These are phyloP conservation scores for Candida quercuum DNA, from an alignment of 805 yeast species.

Conservation along the genomic window DNA sequence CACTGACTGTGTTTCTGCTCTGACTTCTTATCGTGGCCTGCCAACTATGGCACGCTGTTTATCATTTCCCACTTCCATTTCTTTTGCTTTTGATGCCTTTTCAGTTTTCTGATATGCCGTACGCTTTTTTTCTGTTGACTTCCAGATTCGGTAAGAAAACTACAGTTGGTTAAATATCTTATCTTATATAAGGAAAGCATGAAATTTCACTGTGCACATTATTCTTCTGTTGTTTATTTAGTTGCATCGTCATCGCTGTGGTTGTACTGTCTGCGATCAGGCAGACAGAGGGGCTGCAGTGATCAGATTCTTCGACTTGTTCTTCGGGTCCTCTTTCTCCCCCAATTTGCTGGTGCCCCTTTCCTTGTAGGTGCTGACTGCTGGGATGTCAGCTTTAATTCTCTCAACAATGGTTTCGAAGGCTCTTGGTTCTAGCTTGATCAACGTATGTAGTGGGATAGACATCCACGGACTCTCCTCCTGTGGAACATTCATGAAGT, in stretches of 20 bases:
- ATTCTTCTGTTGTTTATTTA: too few species aligned
- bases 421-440: constrained; percentile 93
- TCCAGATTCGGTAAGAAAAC: not conserved
- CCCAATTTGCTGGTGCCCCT: constrained; percentile 68
- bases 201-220: too few species aligned
- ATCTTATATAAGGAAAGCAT: too few species aligned
- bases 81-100: too few species aligned
- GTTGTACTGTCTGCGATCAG: not conserved
- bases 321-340: constrained; percentile 23
- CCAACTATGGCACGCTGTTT: too few species aligned
- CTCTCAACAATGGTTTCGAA: constrained; percentile 83
- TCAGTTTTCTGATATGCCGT: too few species aligned
- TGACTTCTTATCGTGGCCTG: too few species aligned
- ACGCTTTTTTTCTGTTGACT: too few species aligned
- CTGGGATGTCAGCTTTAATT: constrained; percentile 94
- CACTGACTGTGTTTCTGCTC: not conserved
- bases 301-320: constrained; percentile 21
- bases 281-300: constrained; percentile 21
- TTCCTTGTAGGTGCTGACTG: constrained; percentile 94
- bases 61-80: too few species aligned
- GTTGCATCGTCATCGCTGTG: too few species aligned
- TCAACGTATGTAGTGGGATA: constrained; percentile 92
- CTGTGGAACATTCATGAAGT: constrained; percentile 97
- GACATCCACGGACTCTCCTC: constrained; percentile 99
- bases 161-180: too few species aligned